A percentile compares a stretch with the other conserved stretches of the same genome.
phyloP scores from a whole-genome alignment of 306 rosid species.

The Quercus wislizeni region DNA sequence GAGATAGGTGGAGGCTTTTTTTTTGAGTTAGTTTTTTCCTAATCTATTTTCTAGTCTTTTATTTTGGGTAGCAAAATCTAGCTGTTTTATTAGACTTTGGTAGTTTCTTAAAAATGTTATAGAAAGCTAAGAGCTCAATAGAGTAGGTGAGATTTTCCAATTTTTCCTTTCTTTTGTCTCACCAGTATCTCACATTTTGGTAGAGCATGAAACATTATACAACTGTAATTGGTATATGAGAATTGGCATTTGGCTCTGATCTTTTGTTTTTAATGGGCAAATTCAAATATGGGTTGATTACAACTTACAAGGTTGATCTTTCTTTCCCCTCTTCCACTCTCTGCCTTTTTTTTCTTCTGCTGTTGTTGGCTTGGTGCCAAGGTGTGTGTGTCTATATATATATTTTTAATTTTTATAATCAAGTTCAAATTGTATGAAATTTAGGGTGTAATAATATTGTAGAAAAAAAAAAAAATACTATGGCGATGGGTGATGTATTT shows the following conservation, averaged over 20 bases:
- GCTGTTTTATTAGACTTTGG: conserved; percentile 36
- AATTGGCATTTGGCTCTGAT: conserved; percentile 17
- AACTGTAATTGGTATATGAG: conserved; percentile 39
- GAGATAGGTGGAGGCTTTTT: conserved; percentile 31
- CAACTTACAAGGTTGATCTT: background rate
- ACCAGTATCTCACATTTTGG: conserved; percentile 72
- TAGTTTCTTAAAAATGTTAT: conserved; percentile 39
- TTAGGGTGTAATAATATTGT: too few species aligned
- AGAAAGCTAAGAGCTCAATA: conserved; percentile 52
- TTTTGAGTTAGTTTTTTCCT: conserved; percentile 22
- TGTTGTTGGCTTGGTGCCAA: background rate
- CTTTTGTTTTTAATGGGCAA: background rate
- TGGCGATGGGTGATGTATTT: too few species aligned
- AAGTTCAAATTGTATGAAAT: too few species aligned
- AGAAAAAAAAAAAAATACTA: too few species aligned
- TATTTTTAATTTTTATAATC: too few species aligned
- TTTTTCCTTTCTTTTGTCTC: conserved; percentile 61
- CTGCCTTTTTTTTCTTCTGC: background rate
- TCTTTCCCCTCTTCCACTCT: background rate
- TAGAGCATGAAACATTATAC: conserved; percentile 45
- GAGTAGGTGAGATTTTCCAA: conserved; percentile 62
- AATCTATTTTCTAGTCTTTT: conserved; percentile 18
- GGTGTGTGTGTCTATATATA: too few species aligned
- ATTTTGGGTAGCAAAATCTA: conserved; percentile 42
- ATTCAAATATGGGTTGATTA: background rate